Evolutionary conservation across 257 asterid genomes (phyloP), one percentile per base, ranked within the genome.

Genomic region (Ballota nigra): DNA sequence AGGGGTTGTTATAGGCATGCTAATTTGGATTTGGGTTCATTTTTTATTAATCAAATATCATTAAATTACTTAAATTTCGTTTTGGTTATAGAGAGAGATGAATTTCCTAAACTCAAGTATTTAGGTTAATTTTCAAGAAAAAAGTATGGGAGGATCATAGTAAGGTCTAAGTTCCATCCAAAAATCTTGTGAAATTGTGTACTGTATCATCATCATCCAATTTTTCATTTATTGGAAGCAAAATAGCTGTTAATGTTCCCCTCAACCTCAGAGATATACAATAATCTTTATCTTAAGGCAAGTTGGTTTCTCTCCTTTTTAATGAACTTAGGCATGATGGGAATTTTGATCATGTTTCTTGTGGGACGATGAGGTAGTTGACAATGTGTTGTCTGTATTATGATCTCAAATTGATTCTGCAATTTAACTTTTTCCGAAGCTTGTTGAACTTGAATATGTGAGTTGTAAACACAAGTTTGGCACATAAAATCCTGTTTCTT

Each of bases 1-100:
- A 28, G 43, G 55, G 18, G 33, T 67, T 62, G 49, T 53, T 43
- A 6, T 59, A 60, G 65, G 63, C 33, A 40, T 28, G 72, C 69
- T 19, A 58, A 26, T 22, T 57, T 41, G 59, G 63, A 56, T 41
- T 11, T 53, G 60, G 57, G 67, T 63, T 8, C 34, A 11, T 43
- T 71, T 16, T 69, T 78, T 69, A 4, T 38, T 40, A 62, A 53
- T 65, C 9, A 3, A 19, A 57, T 47, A 16, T 33, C 49, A 38
- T 40, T 52, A n/a, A 51, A 5, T 58, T 18, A 58, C 53, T n/a
- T 22, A n/a, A 20, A 38, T 19, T 56, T 41, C 52, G 20, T 16
- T 60, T 73, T 19, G 6, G 36, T 16, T 61, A 15, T 45, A n/a
- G 29, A 45, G 58, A 31, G 33, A 45, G 52, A 66, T 38, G 63